Conservation (phyloP, 164 flowering plant species). For the Piper betle region DNA sequence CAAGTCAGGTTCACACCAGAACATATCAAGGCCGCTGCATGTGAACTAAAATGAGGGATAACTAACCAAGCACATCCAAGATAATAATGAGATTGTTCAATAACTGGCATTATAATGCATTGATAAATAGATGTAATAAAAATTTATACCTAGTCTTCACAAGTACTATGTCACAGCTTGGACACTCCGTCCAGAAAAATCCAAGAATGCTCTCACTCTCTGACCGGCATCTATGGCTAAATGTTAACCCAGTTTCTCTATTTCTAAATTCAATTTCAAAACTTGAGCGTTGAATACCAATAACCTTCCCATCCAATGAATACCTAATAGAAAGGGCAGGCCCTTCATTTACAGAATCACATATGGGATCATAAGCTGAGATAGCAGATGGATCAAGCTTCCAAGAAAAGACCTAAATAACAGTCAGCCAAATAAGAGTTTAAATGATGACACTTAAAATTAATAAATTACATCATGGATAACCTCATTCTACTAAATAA, state of each 20-base stretch:
- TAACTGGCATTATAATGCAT: too few relatives aligned
- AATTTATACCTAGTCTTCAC: slow-evolving; percentile 66
- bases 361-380: slow-evolving; percentile 30
- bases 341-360: slow-evolving; percentile 68
- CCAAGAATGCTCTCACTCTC: slow-evolving; percentile 82
- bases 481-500: not conserved
- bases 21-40: slow-evolving; percentile 80
- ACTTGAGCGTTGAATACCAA: slow-evolving; percentile 70
- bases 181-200: slow-evolving; percentile 92
- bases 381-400: slow-evolving; percentile 47
- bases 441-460: not conserved
- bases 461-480: not conserved
- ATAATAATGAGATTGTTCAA: not conserved
- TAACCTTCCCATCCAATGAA: slow-evolving; percentile 66
- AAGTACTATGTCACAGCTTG: slow-evolving; percentile 61
- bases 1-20: slow-evolving; percentile 38
- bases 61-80: not conserved
- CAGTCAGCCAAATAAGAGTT: not conserved
- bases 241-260: slow-evolving; percentile 50
- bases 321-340: slow-evolving; percentile 55
- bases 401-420: slow-evolving; percentile 65
- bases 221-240: slow-evolving; percentile 42
- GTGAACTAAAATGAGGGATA: not conserved
- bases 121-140: too few relatives aligned
- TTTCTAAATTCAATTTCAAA: slow-evolving; percentile 61